Evolutionary conservation across 176 grass and related monocot species (phyloP), one percentile per base, ranked within the genome.

Genomic region (Phragmites australis): DNA sequence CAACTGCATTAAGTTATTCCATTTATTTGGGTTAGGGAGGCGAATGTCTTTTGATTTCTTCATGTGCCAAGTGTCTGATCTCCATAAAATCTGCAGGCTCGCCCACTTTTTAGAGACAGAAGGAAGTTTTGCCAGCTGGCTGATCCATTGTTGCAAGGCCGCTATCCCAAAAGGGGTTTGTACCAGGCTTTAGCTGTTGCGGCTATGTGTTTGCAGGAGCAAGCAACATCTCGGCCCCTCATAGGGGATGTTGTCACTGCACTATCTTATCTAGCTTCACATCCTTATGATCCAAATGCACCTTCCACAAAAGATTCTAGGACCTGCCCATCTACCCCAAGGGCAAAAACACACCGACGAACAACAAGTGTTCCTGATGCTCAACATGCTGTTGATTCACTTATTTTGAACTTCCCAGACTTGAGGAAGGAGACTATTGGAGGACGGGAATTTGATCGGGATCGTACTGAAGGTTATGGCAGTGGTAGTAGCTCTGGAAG

Each of bases 151-250:
- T 78, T 99, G 30, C 83, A 84, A 74, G 88, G 88, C 9, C 46
- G 51, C 22, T 99, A 91, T 56, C 92, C 96, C 14, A 95, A 81
- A 86, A 93, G 96, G 85, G 90, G 96, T 26, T 39, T 99, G 70
- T 99, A 99, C 53, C 96, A 95, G 82, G 90, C 96, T 75, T 86
- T 99, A 84, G 93, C 93, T 71, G 79, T 99, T 75, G 84, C 96
- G n/a, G 87, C 96, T 42, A 99, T 99, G 96, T 99, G 96, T 72
- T 93, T 99, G 76, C 96, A 99, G 67, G 96, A 99, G 67, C 80
- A 91, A 45, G 90, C 97, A 53, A 58, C 88, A 37, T 91, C 88
- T 75, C 81, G 97, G 11, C 93, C 97, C 14, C 90, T 99, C 27
- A 93, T 99, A 86, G 97, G 87, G 50, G 97, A 99, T 82, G 87